phyloP scores from a whole-genome alignment of 2,329 filamentous ascomycete genomes.

The Diplodia seriata region DNA sequence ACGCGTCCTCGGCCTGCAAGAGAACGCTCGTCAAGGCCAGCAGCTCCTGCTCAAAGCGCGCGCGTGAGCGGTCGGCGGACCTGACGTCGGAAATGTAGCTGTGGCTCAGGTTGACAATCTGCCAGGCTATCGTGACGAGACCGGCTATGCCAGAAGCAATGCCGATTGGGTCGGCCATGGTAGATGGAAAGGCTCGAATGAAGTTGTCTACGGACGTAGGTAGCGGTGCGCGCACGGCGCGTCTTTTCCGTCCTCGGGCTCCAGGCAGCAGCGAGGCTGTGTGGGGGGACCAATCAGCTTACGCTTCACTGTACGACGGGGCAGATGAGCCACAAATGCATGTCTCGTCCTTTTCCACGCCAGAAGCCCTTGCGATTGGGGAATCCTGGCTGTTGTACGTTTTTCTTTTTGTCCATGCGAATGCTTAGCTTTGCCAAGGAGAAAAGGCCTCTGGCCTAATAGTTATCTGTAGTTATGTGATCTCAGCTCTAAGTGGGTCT shows the following conservation, averaged over 20 bases:
- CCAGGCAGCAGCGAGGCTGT: not conserved
- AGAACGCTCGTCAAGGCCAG: not conserved
- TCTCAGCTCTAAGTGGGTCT: too few species aligned
- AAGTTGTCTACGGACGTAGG: too few species aligned
- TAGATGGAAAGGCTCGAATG: not conserved
- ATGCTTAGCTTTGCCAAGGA: too few species aligned
- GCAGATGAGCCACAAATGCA: too few species aligned
- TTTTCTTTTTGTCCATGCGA: too few species aligned
- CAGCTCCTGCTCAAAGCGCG: not conserved
- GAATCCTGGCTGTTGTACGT: too few species aligned
- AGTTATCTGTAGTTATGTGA: too few species aligned
- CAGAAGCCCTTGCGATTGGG: too few species aligned
- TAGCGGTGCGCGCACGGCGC: not conserved
- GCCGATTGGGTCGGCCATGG: not conserved
- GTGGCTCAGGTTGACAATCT: not conserved
- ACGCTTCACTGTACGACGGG: too few species aligned
- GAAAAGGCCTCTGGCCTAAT: too few species aligned
- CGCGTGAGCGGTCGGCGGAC: not conserved
- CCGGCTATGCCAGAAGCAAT: not conserved
- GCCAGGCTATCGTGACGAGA: not conserved
- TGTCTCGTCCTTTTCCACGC: too few species aligned
- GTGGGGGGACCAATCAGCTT: too few species aligned
- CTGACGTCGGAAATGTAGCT: constrained; percentile 6
- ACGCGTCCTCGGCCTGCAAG: not conserved
- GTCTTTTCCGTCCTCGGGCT: not conserved